These are phyloP conservation scores for Ambrosia trifida DNA, from an alignment of 129 eudicot genomes.

Conservation along the genomic window DNA sequence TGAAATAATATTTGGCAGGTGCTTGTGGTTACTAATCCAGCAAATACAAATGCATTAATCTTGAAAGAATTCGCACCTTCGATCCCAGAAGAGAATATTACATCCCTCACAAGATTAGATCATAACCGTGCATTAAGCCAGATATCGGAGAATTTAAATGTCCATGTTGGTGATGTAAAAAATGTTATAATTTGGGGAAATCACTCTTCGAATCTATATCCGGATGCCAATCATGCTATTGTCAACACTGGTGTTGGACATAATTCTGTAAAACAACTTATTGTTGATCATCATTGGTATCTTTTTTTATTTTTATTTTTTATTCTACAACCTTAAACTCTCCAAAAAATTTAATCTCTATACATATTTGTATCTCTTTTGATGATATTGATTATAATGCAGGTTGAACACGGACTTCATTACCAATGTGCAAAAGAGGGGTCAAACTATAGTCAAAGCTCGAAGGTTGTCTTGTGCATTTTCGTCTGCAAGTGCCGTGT, in stretches of 20 bases:
- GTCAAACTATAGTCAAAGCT: slow-evolving; percentile 76
- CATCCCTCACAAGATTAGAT: slow-evolving; percentile 84
- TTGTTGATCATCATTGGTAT: slow-evolving; percentile 74
- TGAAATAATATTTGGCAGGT: background rate
- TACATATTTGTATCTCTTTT: background rate
- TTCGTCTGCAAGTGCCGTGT: slow-evolving; percentile 86
- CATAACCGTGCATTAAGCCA: slow-evolving; percentile 90
- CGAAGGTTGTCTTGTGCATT: slow-evolving; percentile 88
- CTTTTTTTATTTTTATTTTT: slow-evolving; percentile 3
- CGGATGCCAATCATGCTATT: slow-evolving; percentile 89
- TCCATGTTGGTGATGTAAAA: slow-evolving; percentile 73
- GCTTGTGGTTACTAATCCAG: slow-evolving; percentile 13
- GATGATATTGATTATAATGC: slow-evolving; percentile 22
- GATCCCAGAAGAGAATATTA: slow-evolving; percentile 78
- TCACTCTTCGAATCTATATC: slow-evolving; percentile 79
- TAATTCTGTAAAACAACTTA: slow-evolving; percentile 69
- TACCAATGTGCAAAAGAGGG: slow-evolving; percentile 79
- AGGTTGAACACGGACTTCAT: slow-evolving; percentile 83
- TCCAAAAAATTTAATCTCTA: background rate
- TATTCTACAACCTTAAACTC: background rate
- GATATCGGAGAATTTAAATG: slow-evolving; percentile 68
- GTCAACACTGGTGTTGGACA: slow-evolving; percentile 63
- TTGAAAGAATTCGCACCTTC: slow-evolving; percentile 92
- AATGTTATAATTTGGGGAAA: slow-evolving; percentile 95
- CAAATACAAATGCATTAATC: slow-evolving; percentile 16